Base-by-base conservation (phyloP, 495 filamentous ascomycete genomes). In the Hyaloscypha hepaticicola region DNA sequence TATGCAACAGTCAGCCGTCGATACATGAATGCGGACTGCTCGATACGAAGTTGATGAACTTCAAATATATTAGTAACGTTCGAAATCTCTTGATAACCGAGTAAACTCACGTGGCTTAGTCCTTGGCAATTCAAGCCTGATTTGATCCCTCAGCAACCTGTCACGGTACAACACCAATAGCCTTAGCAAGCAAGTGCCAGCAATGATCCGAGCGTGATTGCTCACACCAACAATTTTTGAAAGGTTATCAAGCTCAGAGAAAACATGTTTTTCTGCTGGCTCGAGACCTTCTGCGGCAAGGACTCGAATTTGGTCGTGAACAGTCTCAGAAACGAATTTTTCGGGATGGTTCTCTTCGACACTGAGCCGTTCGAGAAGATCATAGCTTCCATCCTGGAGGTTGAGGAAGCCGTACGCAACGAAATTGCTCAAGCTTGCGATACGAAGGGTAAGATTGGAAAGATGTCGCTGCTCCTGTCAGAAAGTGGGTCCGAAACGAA, bases 291-390 rank as follows among this genome's bases (percentile, higher is more conserved):
- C 50, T n/a, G 60, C 60, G 11, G 60, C 60, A 22, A 52, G 45
- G 19, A 62, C 16, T n/a, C 60, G 60, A 2, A 62, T 52, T 26
- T 62, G 60, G 16, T 62, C 60, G 60, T 62, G 60, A 21, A 62
- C 31, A 33, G 60, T 62, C 14, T 41, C 31, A 22, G 60, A 62
- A 21, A 62, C 49, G 26, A 53, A 62, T 19, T 24, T 26, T 31
- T 22, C 27, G 24, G 45, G 19, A 9, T 53, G 25, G 19, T 16
- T 19, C 9, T 16, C 24, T 33, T 29, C 26, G 27, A 1, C 26
- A n/a, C 19, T 48, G 48, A 22, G 22, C 4, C 38, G 38, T 4
- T 16, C 38, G 5, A 62, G 49, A 4, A 62, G 45, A 24, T 62
- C 60, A 24, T 53, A 62, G 28, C 25, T 31, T 4, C 60, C 60